A percentile compares a stretch with the other conserved stretches of the same genome.
Conservation (phyloP, 1,139 yeast species). For the Kazachstania sp. region DNA sequence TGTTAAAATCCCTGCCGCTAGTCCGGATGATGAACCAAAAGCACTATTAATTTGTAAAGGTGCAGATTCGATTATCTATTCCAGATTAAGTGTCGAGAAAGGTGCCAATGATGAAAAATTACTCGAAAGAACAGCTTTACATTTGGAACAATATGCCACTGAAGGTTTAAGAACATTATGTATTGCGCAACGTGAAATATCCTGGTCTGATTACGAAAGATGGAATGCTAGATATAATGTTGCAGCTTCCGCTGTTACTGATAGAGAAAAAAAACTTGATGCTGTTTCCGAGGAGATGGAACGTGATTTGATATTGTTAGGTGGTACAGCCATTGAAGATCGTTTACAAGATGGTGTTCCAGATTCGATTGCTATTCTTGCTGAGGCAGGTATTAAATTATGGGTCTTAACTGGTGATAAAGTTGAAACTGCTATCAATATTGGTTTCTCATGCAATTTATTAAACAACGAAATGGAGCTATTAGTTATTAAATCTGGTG, state of each 20-base stretch:
- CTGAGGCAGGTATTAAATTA: constrained; percentile 85
- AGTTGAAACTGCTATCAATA: constrained; percentile 95
- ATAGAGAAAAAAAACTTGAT: constrained; percentile 74
- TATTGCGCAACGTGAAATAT: constrained; percentile 72
- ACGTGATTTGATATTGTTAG: constrained; percentile 59
- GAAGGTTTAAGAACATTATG: constrained; percentile 95
- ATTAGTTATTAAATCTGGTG: constrained; percentile 51
- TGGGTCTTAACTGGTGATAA: constrained; percentile 98
- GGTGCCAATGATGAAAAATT: constrained; percentile 33
- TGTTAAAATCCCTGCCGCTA: constrained; percentile 46
- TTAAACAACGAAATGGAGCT: constrained; percentile 82
- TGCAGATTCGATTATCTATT: constrained; percentile 86
- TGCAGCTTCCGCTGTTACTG: constrained; percentile 67
- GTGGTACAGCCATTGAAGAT: constrained; percentile 98
- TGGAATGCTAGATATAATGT: constrained; percentile 67
- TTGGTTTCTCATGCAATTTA: constrained; percentile 92
- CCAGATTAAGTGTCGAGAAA: constrained; percentile 44
- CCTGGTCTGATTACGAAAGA: constrained; percentile 48
- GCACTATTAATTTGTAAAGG: constrained; percentile 75
- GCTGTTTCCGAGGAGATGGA: constrained; percentile 75
- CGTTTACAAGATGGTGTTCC: constrained; percentile 95
- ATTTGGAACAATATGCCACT: constrained; percentile 87
- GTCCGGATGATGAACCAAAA: constrained; percentile 38
- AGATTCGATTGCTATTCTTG: constrained; percentile 74
- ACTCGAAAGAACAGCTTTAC: constrained; percentile 64